Evolutionary conservation across 495 filamentous ascomycete genomes (phyloP).

Genomic region (Rusavskia elegans): DNA sequence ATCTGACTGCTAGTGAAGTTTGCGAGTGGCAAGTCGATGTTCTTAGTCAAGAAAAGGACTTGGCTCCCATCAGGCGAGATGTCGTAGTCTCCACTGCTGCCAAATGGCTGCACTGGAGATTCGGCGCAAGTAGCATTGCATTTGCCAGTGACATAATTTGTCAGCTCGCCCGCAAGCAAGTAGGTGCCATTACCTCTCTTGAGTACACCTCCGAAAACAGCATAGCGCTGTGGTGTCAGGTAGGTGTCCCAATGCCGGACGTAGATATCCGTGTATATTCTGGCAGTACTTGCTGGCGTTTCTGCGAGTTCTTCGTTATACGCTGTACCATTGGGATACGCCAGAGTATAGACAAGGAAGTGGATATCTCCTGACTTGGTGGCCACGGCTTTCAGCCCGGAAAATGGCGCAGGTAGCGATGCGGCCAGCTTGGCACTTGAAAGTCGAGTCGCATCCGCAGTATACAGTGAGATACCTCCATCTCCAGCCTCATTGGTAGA

Average conservation of each 20-base stretch:
- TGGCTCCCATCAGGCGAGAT: slow-evolving; percentile 24
- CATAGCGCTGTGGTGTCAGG: slow-evolving; percentile 32
- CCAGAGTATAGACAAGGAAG: slow-evolving; percentile 42
- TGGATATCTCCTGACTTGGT: slow-evolving; percentile 39
- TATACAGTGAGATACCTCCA: slow-evolving; percentile 28
- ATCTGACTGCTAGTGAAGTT: slow-evolving; percentile 25
- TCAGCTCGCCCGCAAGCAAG: slow-evolving; percentile 13
- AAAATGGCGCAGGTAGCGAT: slow-evolving; percentile 41
- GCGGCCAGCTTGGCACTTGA: slow-evolving; percentile 22
- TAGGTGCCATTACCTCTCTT: slow-evolving; percentile 5
- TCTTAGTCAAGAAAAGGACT: slow-evolving; percentile 29
- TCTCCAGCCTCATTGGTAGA: slow-evolving; percentile 26
- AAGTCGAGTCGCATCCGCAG: slow-evolving; percentile 19
- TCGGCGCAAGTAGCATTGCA: slow-evolving; percentile 23
- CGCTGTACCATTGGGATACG: slow-evolving; percentile 43
- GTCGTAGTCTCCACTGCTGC: slow-evolving; percentile 25
- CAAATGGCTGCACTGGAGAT: slow-evolving; percentile 27
- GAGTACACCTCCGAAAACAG: slow-evolving; percentile 29
- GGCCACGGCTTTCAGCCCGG: slow-evolving; percentile 46
- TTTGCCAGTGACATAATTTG: slow-evolving; percentile 27
- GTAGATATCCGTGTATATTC: slow-evolving; percentile 54
- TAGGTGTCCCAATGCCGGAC: slow-evolving; percentile 67
- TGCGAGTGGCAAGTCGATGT: slow-evolving; percentile 22
- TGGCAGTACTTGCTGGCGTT: slow-evolving; percentile 40
- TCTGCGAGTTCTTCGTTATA: slow-evolving; percentile 42